Evolutionary conservation across 805 yeast genomes (phyloP), one percentile per base, ranked within the genome.

Genomic region (Candida krabiensis): DNA sequence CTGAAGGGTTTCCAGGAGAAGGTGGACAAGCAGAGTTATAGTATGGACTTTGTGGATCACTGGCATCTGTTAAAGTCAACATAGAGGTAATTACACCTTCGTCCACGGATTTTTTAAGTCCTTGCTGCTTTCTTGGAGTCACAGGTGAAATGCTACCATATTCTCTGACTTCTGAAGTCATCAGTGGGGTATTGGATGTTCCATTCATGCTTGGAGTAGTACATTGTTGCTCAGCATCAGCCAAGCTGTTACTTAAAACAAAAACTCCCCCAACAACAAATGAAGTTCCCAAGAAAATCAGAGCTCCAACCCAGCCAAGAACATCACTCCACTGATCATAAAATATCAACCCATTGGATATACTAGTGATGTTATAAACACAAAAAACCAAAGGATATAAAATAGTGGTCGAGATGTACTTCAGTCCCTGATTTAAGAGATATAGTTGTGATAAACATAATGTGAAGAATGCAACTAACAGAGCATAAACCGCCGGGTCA

Each of bases 301-400:
- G 67, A 2, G 63, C 28, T 2, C 70, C 62, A 37, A 64, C 69
- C 17, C 44, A 22, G 8, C 49, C 41, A 3, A 64, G 49, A 12
- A 76, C 55, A 9, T 60, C 53, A 8, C 58, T 55, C 47, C 80
- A 65, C 52, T 80, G 86, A 30, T 72, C 61, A 41, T 73, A 75
- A 51, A 79, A 73, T 6, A 84, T 67, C 28, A 85, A 60, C 13
- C 85, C 81, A 60, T 86, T 86, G 44, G 78, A 65, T 24, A 81
- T 74, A 47, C 84, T 83, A 41, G 75, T 69, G 34, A 86, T 64
- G 64, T 86, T 89, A 67, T 84, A 88, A 30, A 86, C 77, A 61
- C 93, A 83, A 59, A 89, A 89, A 23, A 89, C 85, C 46, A 89
- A 65, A 1, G 96, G 96, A 55, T 88, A 89, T 22, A 89, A 67